Evolutionary conservation across 192 early-diverging fungal genomes (phyloP).

Genomic region (Linderina pennispora): DNA sequence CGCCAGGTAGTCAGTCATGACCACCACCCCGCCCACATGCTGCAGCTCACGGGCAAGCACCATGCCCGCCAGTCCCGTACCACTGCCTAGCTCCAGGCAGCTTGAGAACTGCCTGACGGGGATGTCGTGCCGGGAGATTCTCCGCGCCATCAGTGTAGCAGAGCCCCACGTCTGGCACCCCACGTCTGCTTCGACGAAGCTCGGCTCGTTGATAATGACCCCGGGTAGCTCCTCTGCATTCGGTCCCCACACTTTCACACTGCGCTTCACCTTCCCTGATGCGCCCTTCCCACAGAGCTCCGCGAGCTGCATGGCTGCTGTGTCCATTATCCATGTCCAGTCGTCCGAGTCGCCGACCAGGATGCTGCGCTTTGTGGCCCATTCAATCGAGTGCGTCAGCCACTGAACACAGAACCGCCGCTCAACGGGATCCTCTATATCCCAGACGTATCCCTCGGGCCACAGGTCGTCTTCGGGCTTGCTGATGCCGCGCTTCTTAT

Average conservation of each 20-base stretch:
- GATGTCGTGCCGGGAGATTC: constrained; percentile 7
- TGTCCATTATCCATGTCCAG: background rate
- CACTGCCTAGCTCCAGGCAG: constrained; percentile 13
- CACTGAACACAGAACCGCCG: constrained; percentile 4
- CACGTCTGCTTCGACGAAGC: constrained; percentile 16
- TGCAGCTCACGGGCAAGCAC: background rate
- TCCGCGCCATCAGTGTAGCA: constrained; percentile 5
- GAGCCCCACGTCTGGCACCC: constrained; percentile 16
- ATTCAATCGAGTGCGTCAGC: background rate
- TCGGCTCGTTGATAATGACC: constrained; percentile 7
- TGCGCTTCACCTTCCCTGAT: background rate
- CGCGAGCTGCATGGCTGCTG: background rate
- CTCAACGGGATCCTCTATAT: background rate
- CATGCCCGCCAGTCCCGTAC: constrained; percentile 12
- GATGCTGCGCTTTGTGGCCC: background rate
- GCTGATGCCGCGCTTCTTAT: constrained; percentile 1
- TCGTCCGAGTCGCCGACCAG: background rate
- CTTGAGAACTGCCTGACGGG: background rate
- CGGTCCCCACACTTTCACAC: constrained; percentile 1
- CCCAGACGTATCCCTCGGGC: background rate
- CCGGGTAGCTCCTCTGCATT: background rate
- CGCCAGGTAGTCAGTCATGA: constrained; percentile 19
- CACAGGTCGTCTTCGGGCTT: background rate
- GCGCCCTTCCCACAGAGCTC: constrained; percentile 2
- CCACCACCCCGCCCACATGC: background rate